A percentile compares a stretch with the other conserved stretches of the same genome.
These are phyloP conservation scores for Fusarium ambrosium DNA, from an alignment of 2,329 filamentous ascomycete species.

Conservation along the genomic window DNA sequence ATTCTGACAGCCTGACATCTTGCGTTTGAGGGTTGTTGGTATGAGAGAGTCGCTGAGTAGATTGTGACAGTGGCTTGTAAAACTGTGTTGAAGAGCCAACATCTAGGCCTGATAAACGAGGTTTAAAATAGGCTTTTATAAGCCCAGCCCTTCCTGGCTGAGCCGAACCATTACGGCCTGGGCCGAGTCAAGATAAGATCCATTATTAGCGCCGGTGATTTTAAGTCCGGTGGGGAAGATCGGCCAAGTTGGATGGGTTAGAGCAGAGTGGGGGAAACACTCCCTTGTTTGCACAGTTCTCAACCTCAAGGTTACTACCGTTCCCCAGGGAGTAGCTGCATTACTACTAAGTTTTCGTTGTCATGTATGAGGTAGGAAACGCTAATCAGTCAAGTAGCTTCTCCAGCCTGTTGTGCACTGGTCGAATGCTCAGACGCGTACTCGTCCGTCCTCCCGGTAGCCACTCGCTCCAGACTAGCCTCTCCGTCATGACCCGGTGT, in stretches of 20 bases:
- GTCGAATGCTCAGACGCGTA: too few relatives aligned
- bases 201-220: background rate
- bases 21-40: background rate
- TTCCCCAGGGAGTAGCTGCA: too few relatives aligned
- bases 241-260: background rate
- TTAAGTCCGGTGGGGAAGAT: background rate
- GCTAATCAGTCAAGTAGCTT: too few relatives aligned
- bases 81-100: background rate
- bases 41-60: background rate
- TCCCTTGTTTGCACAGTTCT: too few relatives aligned
- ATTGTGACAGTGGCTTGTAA: background rate
- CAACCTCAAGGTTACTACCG: too few relatives aligned
- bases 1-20: background rate
- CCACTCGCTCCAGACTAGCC: too few relatives aligned
- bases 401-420: too few relatives aligned
- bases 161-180: background rate
- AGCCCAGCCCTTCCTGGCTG: background rate
- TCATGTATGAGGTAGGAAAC: too few relatives aligned
- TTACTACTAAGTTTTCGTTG: too few relatives aligned
- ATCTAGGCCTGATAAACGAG: background rate
- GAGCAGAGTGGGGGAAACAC: background rate
- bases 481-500: too few relatives aligned
- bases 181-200: background rate
- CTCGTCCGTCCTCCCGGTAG: too few relatives aligned
- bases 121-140: background rate